A percentile compares a stretch with the other conserved stretches of the same genome.
Evolutionary conservation across 2,329 filamentous ascomycete species (phyloP).

Genomic region (Exutisphaerella laricina): DNA sequence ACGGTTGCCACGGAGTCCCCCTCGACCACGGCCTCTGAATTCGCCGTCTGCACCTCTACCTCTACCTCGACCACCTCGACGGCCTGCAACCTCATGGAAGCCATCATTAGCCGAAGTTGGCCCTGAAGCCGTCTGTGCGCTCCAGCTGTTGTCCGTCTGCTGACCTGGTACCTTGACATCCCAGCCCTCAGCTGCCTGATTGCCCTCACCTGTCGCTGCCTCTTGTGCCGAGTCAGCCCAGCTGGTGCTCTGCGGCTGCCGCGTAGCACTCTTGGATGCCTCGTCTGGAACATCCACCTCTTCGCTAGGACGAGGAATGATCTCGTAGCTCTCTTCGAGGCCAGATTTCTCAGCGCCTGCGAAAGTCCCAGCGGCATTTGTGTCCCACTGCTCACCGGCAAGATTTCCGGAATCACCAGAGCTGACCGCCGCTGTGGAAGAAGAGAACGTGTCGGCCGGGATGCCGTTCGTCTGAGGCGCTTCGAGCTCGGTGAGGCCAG

Average conservation of each 20-base stretch:
- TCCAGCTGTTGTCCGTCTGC: conserved; percentile 27
- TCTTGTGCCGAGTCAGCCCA: conserved; percentile 60
- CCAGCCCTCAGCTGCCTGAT: conserved; percentile 30
- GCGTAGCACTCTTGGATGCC: conserved; percentile 50
- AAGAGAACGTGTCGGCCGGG: conserved; percentile 27
- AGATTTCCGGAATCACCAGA: conserved; percentile 42
- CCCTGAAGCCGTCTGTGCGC: conserved; percentile 16
- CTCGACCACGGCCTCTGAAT: conserved; percentile 27
- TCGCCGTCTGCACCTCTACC: conserved; percentile 38
- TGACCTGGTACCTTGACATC: conserved; percentile 39
- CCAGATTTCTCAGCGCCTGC: conserved; percentile 45
- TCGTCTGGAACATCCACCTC: conserved; percentile 65
- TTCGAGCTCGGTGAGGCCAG: conserved; percentile 62
- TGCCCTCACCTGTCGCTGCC: conserved; percentile 25
- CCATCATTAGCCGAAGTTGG: conserved; percentile 51
- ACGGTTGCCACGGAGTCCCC: conserved; percentile 20
- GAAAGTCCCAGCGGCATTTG: conserved; percentile 40
- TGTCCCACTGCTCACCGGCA: conserved; percentile 64
- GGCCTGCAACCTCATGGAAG: conserved; percentile 59
- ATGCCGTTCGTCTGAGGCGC: conserved; percentile 34
- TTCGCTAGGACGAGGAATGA: conserved; percentile 64
- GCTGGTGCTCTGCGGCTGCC: conserved; percentile 50
- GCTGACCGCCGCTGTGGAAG: conserved; percentile 34
- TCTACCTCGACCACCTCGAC: conserved; percentile 34
- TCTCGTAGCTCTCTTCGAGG: conserved; percentile 65